Evolutionary conservation across 1,284 basidiomycete genomes (phyloP), one percentile per base, ranked within the genome.

Genomic region (Albatrellus sp.): DNA sequence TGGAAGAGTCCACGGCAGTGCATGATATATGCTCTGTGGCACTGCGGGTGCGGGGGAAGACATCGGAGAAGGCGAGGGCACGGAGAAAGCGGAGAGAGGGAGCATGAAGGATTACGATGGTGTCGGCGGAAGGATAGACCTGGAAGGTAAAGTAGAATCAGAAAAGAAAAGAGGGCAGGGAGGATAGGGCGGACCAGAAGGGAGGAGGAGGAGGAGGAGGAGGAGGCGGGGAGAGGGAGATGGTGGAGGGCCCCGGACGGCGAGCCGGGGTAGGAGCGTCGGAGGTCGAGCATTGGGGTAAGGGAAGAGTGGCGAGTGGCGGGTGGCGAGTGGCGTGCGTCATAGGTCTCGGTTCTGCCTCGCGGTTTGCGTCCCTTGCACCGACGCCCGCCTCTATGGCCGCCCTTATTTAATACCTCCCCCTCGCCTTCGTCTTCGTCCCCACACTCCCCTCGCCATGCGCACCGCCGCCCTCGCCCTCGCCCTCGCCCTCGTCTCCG

Each of bases 1-100:
- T 80, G 39, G 74, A 73, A 24, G 75, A 69, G 57, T 89, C 86
- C 16, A 86, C 73, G 2, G 78, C 68, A 17, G 87, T 60, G 52
- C 71, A 76, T 37, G 72, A 68, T n/a, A 87, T 70, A 32, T 58
- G 58, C 45, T 70, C 65, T 20, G 60, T 61, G 5, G 61, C 54
- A 48, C 72, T 67, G 12, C 61, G 60, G 20, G 68, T 55, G 12
- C 72, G 69, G 7, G 85, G 84, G 57, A 85, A 88, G 3, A 77
- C 80, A 56, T 88, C 81, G 64, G 73, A 79, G 55, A 89, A 84
- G 20, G 77, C 73, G 28, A 90, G 71, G 37, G 81, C 73, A 45
- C 79, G 75, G 48, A 77, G 56, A 40, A 87, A 67, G 14, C 65
- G 59, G 29, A 88, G 73, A 17, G 66, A 70, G 44, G 63, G 67